Percentiles rank a stretch among this genome's conserved stretches.
phyloP scores from a whole-genome alignment of 208 protist species.

The Wallacemonas sp. region DNA sequence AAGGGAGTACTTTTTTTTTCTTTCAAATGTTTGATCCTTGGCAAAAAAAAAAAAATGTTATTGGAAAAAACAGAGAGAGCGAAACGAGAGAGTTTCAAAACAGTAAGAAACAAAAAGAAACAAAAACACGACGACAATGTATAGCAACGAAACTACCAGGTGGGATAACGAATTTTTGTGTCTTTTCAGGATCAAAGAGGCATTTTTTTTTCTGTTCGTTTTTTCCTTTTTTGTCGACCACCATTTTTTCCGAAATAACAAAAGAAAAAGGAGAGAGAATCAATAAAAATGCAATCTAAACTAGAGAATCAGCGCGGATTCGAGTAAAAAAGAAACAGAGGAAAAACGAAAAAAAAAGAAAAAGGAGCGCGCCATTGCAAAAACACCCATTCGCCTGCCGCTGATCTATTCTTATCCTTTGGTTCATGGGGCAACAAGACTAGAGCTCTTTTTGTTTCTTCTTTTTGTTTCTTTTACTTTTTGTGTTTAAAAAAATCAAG shows the following conservation, averaged over 20 bases:
- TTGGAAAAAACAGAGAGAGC: not conserved
- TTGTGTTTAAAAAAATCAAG: not conserved
- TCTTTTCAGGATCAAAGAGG: not conserved
- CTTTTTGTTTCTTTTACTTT: not conserved
- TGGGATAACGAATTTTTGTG: not conserved
- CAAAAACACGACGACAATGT: conserved; percentile 7
- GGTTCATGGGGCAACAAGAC: too few relatives aligned
- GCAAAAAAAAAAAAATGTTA: too few relatives aligned
- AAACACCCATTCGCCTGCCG: too few relatives aligned
- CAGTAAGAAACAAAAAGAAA: conserved; percentile 18
- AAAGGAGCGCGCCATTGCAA: not conserved
- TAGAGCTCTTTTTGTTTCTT: conserved; percentile 7
- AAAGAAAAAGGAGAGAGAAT: conserved; percentile 2
- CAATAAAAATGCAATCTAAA: conserved; percentile 11
- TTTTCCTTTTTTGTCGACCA: not conserved
- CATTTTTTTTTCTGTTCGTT: not conserved
- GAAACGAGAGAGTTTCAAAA: conserved; percentile 10
- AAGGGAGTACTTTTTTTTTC: too few relatives aligned
- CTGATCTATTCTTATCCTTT: too few relatives aligned
- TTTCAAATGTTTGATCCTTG: too few relatives aligned
- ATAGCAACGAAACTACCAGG: conserved; percentile 8
- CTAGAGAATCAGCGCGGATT: too few relatives aligned
- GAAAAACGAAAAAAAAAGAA: conserved; percentile 7
- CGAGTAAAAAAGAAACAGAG: conserved; percentile 18
- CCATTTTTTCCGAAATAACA: not conserved